Evolutionary conservation across 202 grass and related monocot genomes (phyloP).

Genomic region (Carex sylvatica): DNA sequence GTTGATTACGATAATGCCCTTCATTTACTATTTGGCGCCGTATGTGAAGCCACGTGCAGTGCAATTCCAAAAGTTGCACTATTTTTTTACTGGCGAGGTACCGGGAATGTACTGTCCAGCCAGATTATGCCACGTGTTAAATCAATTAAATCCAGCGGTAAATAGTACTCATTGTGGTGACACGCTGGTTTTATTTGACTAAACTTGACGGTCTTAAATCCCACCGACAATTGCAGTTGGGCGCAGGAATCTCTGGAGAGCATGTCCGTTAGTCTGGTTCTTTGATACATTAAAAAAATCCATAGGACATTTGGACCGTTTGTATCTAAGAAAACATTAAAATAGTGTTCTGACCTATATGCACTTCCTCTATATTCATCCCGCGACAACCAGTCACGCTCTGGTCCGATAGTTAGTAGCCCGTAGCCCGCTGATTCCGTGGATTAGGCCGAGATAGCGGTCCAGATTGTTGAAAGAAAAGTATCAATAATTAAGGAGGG

Average conservation of each 20-base stretch:
- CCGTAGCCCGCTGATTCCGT: constrained; percentile 4
- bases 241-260: not conserved
- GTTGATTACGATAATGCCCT: not conserved
- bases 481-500: not conserved
- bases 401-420: not conserved
- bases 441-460: not conserved
- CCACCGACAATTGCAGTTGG: constrained; percentile 17
- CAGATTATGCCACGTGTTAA: not conserved
- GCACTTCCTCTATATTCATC: not conserved
- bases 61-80: not conserved
- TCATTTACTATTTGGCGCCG: constrained; percentile 16
- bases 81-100: not conserved
- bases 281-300: not conserved
- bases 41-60: constrained; percentile 23
- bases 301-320: not conserved
- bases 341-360: not conserved
- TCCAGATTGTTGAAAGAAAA: not conserved
- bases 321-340: not conserved
- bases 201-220: not conserved
- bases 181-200: not conserved
- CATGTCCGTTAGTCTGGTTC: not conserved
- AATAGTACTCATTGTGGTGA: not conserved
- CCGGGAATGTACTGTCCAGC: not conserved
- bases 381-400: not conserved
- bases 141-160: not conserved